A percentile compares a stretch with the other conserved stretches of the same genome.
phyloP scores from a whole-genome alignment of 768 basidiomycete species.

The Phlegmacium glaucopus region DNA sequence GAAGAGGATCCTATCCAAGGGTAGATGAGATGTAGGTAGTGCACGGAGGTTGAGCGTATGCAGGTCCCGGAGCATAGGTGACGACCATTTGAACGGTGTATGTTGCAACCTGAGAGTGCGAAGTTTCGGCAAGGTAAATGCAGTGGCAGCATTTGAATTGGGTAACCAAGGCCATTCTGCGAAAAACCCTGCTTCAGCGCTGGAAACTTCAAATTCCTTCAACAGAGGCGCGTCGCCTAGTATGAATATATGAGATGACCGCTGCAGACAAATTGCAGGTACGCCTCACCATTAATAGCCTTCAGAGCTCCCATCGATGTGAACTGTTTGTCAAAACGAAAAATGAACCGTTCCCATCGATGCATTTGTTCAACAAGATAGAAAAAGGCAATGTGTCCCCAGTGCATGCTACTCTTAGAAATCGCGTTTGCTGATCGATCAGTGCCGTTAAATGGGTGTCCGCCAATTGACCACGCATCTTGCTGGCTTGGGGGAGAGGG shows the following conservation, averaged over 20 bases:
- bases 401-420: conserved; percentile 55
- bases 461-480: conserved; percentile 31
- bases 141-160: conserved; percentile 32
- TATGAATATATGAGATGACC: conserved; percentile 8
- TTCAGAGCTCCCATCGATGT: conserved; percentile 70
- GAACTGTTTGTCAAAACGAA: conserved; percentile 76
- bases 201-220: conserved; percentile 75
- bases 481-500: conserved; percentile 36
- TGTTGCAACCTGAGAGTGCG: conserved; percentile 62
- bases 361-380: conserved; percentile 80
- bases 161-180: conserved; percentile 79
- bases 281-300: conserved; percentile 59
- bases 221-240: conserved; percentile 71
- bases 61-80: conserved; percentile 65
- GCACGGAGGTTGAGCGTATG: conserved; percentile 60
- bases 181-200: conserved; percentile 58
- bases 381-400: conserved; percentile 79
- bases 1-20: conserved; percentile 66
- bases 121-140: conserved; percentile 43
- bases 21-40: conserved; percentile 58
- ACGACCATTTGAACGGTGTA: conserved; percentile 75
- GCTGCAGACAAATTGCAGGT: conserved; percentile 4
- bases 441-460: conserved; percentile 15
- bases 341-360: conserved; percentile 79
- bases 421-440: conserved; percentile 22